Percentiles rank a stretch among this genome's conserved stretches.
These are phyloP conservation scores for Trametes cubensis DNA, from an alignment of 768 basidiomycete species.

Conservation along the genomic window DNA sequence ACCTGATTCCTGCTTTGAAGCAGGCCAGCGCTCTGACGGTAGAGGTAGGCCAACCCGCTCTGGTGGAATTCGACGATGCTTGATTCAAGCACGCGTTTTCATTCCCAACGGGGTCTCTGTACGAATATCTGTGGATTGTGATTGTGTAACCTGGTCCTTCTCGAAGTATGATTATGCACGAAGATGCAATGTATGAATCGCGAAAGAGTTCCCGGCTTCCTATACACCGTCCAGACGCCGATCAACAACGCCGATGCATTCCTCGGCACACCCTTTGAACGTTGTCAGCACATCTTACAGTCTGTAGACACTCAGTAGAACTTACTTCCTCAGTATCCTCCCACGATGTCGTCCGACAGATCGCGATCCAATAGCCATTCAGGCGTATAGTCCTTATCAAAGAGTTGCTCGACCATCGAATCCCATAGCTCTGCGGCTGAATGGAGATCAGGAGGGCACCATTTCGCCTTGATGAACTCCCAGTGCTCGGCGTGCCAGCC, in stretches of 20 bases:
- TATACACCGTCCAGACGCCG: too few species aligned
- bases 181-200: too few species aligned
- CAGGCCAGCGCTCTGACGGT: background rate
- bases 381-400: background rate
- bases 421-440: conserved; percentile 1
- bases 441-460: conserved; percentile 19
- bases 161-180: too few species aligned
- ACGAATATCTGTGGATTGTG: too few species aligned
- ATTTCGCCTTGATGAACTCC: conserved; percentile 35
- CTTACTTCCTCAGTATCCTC: background rate
- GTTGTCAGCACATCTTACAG: too few species aligned
- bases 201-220: too few species aligned
- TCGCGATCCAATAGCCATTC: conserved; percentile 8
- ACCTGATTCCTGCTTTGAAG: background rate
- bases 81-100: too few species aligned
- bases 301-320: too few species aligned
- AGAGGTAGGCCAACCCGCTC: background rate
- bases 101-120: too few species aligned
- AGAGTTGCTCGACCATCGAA: background rate
- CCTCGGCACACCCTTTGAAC: too few species aligned
- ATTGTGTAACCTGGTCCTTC: too few species aligned
- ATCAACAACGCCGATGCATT: too few species aligned
- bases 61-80: background rate
- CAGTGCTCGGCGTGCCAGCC: conserved; percentile 43
- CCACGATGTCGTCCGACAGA: conserved; percentile 9